A percentile compares a stretch with the other conserved stretches of the same genome.
Evolutionary conservation across 1,139 yeast genomes (phyloP).

Genomic region (Blastobotrys indianensis): DNA sequence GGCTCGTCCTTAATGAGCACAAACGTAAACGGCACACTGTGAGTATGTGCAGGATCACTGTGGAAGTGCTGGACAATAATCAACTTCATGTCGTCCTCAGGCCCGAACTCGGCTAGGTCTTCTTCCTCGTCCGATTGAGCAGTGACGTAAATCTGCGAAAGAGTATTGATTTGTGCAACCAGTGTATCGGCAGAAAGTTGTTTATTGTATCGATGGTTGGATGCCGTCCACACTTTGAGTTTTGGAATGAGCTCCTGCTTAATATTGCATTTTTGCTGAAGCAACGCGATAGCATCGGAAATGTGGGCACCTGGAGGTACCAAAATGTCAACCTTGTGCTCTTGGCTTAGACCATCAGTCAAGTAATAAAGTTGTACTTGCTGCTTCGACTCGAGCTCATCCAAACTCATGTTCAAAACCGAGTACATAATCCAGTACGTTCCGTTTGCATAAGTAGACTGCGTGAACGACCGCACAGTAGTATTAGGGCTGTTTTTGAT

Average conservation of each 20-base stretch:
- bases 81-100: slow-evolving; percentile 29
- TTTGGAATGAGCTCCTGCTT: slow-evolving; percentile 43
- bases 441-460: no score
- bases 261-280: slow-evolving; percentile 50
- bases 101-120: slow-evolving; percentile 18
- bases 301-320: slow-evolving; percentile 59
- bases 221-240: slow-evolving; percentile 55
- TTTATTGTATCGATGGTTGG: slow-evolving; percentile 24
- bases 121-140: slow-evolving; percentile 31
- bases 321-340: slow-evolving; percentile 62
- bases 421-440: slow-evolving; percentile 49
- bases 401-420: slow-evolving; percentile 63
- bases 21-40: slow-evolving; percentile 86
- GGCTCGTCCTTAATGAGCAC: slow-evolving; percentile 51
- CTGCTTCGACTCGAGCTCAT: slow-evolving; percentile 72
- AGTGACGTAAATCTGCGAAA: slow-evolving; percentile 31
- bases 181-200: slow-evolving; percentile 21
- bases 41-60: slow-evolving; percentile 62
- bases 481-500: slow-evolving; percentile 24
- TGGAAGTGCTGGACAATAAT: slow-evolving; percentile 66
- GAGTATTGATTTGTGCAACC: slow-evolving; percentile 25
- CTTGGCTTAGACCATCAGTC: slow-evolving; percentile 36
- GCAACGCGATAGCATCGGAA: slow-evolving; percentile 48
- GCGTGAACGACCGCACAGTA: slow-evolving; percentile 34
- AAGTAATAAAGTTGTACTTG: slow-evolving; percentile 42